These are phyloP conservation scores for Arxiozyma bovina DNA, from an alignment of 1,139 yeast species.

Conservation along the genomic window DNA sequence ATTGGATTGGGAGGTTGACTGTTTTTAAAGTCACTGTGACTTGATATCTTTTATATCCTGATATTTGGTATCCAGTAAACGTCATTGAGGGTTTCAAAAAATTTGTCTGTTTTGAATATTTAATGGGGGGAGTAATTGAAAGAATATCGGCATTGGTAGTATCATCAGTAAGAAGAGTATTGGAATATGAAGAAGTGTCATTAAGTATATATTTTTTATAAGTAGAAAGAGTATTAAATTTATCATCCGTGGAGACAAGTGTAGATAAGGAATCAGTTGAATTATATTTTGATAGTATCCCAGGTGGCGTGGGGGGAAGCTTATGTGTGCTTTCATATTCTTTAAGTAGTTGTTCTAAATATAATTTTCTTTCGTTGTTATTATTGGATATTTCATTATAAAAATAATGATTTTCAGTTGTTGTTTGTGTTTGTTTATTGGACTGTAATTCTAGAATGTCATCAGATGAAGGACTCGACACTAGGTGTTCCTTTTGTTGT, in stretches of 20 bases:
- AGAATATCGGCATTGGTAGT: not conserved
- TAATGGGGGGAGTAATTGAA: not conserved
- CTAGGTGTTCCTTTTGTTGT: not conserved
- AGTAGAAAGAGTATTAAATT: not conserved
- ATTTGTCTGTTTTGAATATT: slow-evolving; percentile 10
- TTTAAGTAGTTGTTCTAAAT: not conserved
- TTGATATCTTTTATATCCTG: slow-evolving; percentile 30
- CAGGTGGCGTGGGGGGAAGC: not conserved
- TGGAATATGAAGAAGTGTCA: slow-evolving; percentile 3
- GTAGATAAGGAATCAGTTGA: slow-evolving; percentile 1
- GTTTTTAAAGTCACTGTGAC: slow-evolving; percentile 25
- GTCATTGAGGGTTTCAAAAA: slow-evolving; percentile 23
- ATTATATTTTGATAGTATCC: not conserved
- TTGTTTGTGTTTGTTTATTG: not conserved
- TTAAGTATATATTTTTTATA: slow-evolving; percentile 2
- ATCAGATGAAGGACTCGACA: not conserved
- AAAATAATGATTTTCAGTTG: not conserved
- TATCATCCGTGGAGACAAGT: not conserved
- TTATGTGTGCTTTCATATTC: not conserved
- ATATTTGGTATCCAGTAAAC: slow-evolving; percentile 29
- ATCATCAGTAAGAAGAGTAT: not conserved
- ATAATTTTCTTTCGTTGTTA: not conserved
- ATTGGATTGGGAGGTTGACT: slow-evolving; percentile 22
- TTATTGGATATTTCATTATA: not conserved
- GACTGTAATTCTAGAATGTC: not conserved